Evolutionary conservation across 2,329 filamentous ascomycete species (phyloP).

Genomic region (Fusarium agapanthi): DNA sequence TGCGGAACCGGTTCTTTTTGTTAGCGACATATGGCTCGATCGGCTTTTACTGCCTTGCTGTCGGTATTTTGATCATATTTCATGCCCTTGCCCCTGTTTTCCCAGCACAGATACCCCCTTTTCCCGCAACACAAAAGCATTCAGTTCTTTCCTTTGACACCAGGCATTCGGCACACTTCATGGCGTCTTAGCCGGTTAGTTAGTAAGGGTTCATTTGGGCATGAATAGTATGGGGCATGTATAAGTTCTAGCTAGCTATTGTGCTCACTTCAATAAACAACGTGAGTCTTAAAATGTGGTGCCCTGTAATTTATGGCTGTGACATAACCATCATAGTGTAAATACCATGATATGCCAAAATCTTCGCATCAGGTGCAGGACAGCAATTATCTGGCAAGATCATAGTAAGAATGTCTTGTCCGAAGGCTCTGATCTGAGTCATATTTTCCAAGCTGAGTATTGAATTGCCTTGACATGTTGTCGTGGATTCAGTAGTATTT

Average conservation of each 20-base stretch:
- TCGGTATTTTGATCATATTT: background rate
- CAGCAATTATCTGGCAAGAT: background rate
- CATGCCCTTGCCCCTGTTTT: background rate
- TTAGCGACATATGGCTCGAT: slow-evolving; percentile 8
- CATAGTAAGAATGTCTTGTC: background rate
- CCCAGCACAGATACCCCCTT: slow-evolving; percentile 24
- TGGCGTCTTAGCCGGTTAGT: slow-evolving; percentile 4
- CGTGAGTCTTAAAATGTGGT: background rate
- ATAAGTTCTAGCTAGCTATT: slow-evolving; percentile 16
- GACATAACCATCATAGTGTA: background rate
- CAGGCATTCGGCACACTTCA: background rate
- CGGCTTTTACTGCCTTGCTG: background rate
- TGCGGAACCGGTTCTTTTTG: slow-evolving; percentile 4
- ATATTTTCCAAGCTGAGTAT: background rate
- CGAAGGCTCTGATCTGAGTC: too few species aligned
- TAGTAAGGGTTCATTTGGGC: background rate
- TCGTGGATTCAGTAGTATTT: background rate
- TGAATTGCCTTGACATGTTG: background rate
- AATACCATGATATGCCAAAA: background rate
- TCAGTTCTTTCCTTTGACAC: background rate
- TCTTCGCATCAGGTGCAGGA: background rate
- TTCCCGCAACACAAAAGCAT: background rate
- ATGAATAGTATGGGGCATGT: slow-evolving; percentile 5
- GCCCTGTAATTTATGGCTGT: background rate
- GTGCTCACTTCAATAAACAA: background rate